Evolutionary conservation across 306 rosid genomes (phyloP).

Genomic region (Elaeagnus macrophylla): DNA sequence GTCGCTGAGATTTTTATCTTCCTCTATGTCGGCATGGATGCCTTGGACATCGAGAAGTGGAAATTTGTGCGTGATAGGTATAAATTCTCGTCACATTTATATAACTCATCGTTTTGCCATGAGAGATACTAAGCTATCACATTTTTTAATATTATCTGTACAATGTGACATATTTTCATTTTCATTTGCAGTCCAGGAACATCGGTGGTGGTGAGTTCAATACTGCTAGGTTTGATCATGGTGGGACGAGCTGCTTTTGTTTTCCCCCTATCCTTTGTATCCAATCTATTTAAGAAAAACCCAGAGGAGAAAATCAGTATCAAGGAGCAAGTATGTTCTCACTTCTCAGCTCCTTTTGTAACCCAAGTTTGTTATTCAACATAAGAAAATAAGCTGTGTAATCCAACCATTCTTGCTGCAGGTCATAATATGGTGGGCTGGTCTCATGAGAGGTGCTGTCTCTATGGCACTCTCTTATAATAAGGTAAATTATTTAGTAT

Average conservation of each 20-base stretch:
- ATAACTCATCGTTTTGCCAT: slow-evolving; percentile 7
- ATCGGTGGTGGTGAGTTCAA: slow-evolving; percentile 70
- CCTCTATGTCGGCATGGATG: slow-evolving; percentile 99
- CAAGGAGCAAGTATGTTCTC: slow-evolving; percentile 56
- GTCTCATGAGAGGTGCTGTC: slow-evolving; percentile 99
- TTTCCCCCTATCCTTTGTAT: slow-evolving; percentile 76
- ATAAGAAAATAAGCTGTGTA: slow-evolving; percentile 8
- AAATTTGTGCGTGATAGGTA: slow-evolving; percentile 89
- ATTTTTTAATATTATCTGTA: too few relatives aligned
- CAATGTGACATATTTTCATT: slow-evolving; percentile 6
- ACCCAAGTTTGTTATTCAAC: background rate
- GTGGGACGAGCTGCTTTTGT: slow-evolving; percentile 88
- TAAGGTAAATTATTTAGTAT: slow-evolving; percentile 44
- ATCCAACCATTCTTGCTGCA: slow-evolving; percentile 20
- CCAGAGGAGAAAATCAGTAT: slow-evolving; percentile 40
- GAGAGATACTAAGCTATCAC: background rate
- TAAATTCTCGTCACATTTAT: background rate
- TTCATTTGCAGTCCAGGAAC: slow-evolving; percentile 69
- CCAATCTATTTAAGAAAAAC: slow-evolving; percentile 57
- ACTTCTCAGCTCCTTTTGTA: slow-evolving; percentile 14
- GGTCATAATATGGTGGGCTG: slow-evolving; percentile 99
- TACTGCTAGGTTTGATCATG: slow-evolving; percentile 60
- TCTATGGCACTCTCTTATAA: slow-evolving; percentile 95
- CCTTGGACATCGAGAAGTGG: slow-evolving; percentile 98
- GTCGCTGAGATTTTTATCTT: slow-evolving; percentile 86